Base-by-base conservation (phyloP, 768 basidiomycete genomes). In the Tephrocybe rancida region DNA sequence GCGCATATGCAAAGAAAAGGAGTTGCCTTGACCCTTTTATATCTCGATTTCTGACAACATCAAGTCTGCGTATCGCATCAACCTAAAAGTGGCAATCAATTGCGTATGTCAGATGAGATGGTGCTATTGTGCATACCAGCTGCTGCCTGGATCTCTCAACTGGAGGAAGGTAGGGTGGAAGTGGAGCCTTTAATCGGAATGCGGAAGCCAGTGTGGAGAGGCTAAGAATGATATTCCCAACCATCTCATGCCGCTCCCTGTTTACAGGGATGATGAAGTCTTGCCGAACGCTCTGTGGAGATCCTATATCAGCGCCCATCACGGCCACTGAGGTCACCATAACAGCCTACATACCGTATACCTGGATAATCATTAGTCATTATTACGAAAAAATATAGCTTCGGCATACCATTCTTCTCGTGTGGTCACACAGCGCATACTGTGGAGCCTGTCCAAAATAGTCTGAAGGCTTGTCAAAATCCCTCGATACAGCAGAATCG, bases 351-450 rank as follows among this genome's bases (percentile, higher is more conserved):
- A 68, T 66, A 83, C 92, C 57, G 88, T 90, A 67, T 87, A 87
- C 90, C 88, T 90, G 61, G 44, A 30, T 30, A 6, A 32, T 32
- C 30, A 32, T 32, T 10, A 11, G 37, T 16, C n/a, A 11, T 18
- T 11, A 38, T 38, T 5, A 11, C n/a, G n/a, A 11, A 19, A 22
- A 5, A 32, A 18, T 53, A 50, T 61, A 35, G 44, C 16, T 29
- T 25, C 43, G 37, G 67, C 82, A 50, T 47, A 90, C 95, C 95
- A 98, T 75, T 96, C 94, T 68, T 96, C 92, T 35, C 92, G 81
- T 0, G 93, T 94, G 5, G 92, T 97, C n/a, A 98, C 95, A 67
- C 93, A 95, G 25, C 95, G 83, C 90, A 98, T 97, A 59, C 92
- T 91, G 67, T 98, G 97, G 52, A 99, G 71, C 64, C 83, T 87